phyloP scores from a whole-genome alignment of 805 yeast species.

The Kodamaea neixiangensis region DNA sequence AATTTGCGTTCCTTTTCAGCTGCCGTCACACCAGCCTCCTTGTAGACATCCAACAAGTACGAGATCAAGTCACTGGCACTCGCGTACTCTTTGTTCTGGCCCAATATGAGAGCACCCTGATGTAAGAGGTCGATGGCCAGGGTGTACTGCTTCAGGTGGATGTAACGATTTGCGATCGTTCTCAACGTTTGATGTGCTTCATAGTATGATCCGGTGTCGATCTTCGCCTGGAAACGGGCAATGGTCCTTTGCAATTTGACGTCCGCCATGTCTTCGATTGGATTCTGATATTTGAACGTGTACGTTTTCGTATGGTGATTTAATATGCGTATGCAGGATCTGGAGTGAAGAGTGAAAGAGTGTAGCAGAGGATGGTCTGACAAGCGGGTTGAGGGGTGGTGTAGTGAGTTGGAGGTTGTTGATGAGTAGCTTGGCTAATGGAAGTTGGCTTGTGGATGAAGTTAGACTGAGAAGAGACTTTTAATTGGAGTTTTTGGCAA shows the following conservation, averaged over 20 bases:
- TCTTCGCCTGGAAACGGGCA: slow-evolving; percentile 66
- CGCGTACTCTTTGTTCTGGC: slow-evolving; percentile 72
- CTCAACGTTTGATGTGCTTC: slow-evolving; percentile 96
- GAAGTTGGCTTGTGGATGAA: too few relatives aligned
- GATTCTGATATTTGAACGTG: neutral
- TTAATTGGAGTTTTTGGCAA: too few relatives aligned
- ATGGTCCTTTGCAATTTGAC: slow-evolving; percentile 38
- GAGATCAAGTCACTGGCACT: slow-evolving; percentile 76
- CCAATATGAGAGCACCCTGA: slow-evolving; percentile 67
- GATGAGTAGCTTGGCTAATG: too few relatives aligned
- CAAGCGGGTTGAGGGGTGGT: too few relatives aligned
- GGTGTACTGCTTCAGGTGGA: slow-evolving; percentile 61
- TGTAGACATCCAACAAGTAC: slow-evolving; percentile 72
- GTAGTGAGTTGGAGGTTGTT: too few relatives aligned
- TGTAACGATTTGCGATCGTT: slow-evolving; percentile 84
- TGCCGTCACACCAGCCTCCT: slow-evolving; percentile 46
- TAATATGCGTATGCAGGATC: neutral
- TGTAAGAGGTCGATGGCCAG: slow-evolving; percentile 76
- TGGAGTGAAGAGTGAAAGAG: too few relatives aligned
- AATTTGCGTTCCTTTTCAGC: slow-evolving; percentile 43
- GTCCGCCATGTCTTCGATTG: neutral
- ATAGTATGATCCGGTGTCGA: slow-evolving; percentile 75
- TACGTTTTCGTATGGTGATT: neutral
- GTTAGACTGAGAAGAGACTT: too few relatives aligned
- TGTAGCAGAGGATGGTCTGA: too few relatives aligned